Evolutionary conservation across 306 rosid genomes (phyloP).

Genomic region (Citrullus colocynthis): DNA sequence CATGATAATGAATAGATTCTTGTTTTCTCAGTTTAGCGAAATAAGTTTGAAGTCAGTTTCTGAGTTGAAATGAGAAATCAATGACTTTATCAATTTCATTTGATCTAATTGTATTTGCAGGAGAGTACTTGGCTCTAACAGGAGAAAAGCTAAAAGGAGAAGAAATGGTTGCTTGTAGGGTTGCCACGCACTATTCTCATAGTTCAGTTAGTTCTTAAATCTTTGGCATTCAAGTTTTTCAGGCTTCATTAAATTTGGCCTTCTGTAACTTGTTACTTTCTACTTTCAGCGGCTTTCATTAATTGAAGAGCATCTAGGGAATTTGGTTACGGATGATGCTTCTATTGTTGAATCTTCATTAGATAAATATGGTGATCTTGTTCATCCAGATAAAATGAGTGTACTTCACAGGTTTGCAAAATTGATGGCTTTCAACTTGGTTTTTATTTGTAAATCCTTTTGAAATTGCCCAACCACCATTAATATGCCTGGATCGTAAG

Average conservation of each 20-base stretch:
- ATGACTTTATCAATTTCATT: background rate
- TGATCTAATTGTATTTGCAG: constrained; percentile 21
- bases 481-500: background rate
- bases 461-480: background rate
- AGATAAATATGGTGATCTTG: constrained; percentile 62
- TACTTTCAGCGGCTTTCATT: constrained; percentile 51
- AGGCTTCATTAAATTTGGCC: background rate
- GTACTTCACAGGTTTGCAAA: constrained; percentile 49
- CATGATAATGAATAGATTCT: background rate
- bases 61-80: background rate
- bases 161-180: constrained; percentile 81
- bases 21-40: background rate
- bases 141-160: constrained; percentile 72
- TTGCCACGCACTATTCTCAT: constrained; percentile 76
- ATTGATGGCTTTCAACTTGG: background rate
- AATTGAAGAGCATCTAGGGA: constrained; percentile 68
- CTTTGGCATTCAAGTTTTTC: background rate
- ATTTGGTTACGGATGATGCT: constrained; percentile 79
- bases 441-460: background rate
- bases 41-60: background rate
- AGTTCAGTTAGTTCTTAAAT: constrained; percentile 41
- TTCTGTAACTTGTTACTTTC: constrained; percentile 13
- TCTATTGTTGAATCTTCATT: constrained; percentile 67
- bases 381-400: constrained; percentile 33
- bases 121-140: constrained; percentile 86